Evolutionary conservation across 75 land plant species (phyloP).

Genomic region (Sequoiadendron giganteum): DNA sequence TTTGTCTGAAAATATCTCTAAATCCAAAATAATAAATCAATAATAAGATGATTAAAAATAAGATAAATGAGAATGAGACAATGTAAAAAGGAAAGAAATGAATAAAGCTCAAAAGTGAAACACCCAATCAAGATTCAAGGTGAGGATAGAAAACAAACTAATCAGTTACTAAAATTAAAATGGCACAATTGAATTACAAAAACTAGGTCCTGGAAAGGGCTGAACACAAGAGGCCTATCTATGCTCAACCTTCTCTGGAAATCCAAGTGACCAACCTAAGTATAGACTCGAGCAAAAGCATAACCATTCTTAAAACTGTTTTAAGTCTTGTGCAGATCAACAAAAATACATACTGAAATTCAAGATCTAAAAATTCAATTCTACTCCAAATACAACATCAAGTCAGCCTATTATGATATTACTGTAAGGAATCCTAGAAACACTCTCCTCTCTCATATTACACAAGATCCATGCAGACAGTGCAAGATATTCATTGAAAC

Average conservation of each 20-base stretch:
- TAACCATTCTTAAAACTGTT: no score
- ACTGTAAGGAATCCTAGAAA: not conserved
- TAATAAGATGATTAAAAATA: not conserved
- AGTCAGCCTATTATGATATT: not conserved
- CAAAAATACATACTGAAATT: not conserved
- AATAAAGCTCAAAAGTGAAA: not conserved
- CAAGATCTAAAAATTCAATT: not conserved
- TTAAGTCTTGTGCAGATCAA: not conserved
- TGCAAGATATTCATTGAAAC: not conserved
- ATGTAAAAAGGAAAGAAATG: not conserved
- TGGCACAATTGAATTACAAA: not conserved
- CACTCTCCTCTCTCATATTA: not conserved
- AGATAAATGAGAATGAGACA: not conserved
- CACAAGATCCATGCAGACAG: not conserved
- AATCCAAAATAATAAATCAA: not conserved
- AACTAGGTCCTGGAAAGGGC: not conserved
- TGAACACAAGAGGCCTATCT: not conserved
- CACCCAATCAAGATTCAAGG: no score
- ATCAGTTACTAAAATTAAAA: not conserved
- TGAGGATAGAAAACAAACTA: not conserved
- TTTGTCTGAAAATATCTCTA: not conserved
- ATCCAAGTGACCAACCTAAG: not conserved
- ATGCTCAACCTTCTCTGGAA: not conserved
- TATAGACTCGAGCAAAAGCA: not conserved
- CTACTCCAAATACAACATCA: not conserved